Base-by-base conservation (phyloP, 2,329 filamentous ascomycete species). In the Elsinoe perseae region DNA sequence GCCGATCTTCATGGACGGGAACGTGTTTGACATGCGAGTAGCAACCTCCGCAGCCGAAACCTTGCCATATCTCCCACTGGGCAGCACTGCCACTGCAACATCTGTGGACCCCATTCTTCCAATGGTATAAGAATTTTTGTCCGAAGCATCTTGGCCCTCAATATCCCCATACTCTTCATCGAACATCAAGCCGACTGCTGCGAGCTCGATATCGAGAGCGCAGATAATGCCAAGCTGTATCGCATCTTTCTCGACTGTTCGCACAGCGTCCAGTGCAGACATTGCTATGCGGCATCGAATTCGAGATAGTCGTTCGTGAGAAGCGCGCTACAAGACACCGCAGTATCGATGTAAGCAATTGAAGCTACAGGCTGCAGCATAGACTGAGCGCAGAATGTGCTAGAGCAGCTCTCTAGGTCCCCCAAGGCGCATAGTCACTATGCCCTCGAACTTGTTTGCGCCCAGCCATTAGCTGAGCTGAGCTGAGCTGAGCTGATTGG, bases 51-150 rank as follows among this genome's bases (percentile, higher is more conserved):
- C 57, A 1, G 62, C 61, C 27, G 60, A 57, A 1, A 20, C 53
- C 5, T 44, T 57, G 5, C 62, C 61, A 23, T 55, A 53, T 2
- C 36, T 25, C 4, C 61, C 60, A 20, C 52, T 25, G 5, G 62
- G 60, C 4, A 64, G 56, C 10, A 56, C 58, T 21, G 56, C 58
- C 27, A 64, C 56, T 8, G 60, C 60, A 8, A 64, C 50, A 42
- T 63, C 61, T 43, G 59, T 40, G 1, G 28, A 6, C 2, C 55
- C 57, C 2, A 62, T 34, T 2, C 50, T 32, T 20, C 62, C 62
- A 8, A 60, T 44, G 3, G 44, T 42, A 36, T 63, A 64, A 1
- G 40, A 10, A n/a, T 61, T 62, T 9, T 36, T 44, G 36, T 62
- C 61, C 4, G 43, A 25, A 34, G 2, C 1, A 52, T 46, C 30